Percentiles rank a stretch among this genome's conserved stretches.
Evolutionary conservation across 1,284 basidiomycete species (phyloP).

Genomic region (Ceratobasidium sp.): DNA sequence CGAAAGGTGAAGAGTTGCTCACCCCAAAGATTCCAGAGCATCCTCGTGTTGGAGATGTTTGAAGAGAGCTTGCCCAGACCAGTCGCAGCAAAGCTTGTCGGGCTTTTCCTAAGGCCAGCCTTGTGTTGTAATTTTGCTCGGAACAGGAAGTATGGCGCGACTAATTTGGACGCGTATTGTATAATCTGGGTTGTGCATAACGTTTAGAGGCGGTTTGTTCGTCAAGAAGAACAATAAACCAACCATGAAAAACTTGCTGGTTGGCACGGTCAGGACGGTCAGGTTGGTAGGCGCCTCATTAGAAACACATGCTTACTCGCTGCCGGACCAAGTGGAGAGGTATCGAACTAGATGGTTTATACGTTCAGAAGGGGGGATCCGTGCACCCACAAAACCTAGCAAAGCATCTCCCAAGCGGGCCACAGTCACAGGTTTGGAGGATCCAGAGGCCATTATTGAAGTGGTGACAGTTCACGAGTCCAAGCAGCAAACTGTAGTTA

Average conservation of each 20-base stretch:
- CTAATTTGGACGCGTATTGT: conserved; percentile 73
- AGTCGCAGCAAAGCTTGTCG: conserved; percentile 65
- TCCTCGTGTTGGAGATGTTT: conserved; percentile 72
- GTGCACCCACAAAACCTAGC: conserved; percentile 67
- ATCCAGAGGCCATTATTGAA: conserved; percentile 29
- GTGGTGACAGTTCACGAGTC: background rate
- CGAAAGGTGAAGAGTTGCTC: conserved; percentile 47
- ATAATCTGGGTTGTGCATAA: conserved; percentile 62
- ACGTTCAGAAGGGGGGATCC: conserved; percentile 67
- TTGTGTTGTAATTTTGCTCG: conserved; percentile 74
- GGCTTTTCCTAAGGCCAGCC: conserved; percentile 63
- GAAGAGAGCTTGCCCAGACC: conserved; percentile 65
- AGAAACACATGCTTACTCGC: conserved; percentile 67
- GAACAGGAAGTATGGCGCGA: conserved; percentile 70
- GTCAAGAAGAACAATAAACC: conserved; percentile 43
- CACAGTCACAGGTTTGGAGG: conserved; percentile 36
- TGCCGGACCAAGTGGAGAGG: conserved; percentile 81
- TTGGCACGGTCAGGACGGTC: conserved; percentile 12
- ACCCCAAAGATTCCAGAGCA: conserved; percentile 82
- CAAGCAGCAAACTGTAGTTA: background rate
- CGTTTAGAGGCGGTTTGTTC: background rate
- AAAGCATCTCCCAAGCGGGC: conserved; percentile 64
- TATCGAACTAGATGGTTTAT: conserved; percentile 76
- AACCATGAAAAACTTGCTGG: conserved; percentile 81
- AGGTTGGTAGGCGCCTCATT: background rate